phyloP scores from a whole-genome alignment of 2,329 filamentous ascomycete species.

The Niveomyces coronatus region DNA sequence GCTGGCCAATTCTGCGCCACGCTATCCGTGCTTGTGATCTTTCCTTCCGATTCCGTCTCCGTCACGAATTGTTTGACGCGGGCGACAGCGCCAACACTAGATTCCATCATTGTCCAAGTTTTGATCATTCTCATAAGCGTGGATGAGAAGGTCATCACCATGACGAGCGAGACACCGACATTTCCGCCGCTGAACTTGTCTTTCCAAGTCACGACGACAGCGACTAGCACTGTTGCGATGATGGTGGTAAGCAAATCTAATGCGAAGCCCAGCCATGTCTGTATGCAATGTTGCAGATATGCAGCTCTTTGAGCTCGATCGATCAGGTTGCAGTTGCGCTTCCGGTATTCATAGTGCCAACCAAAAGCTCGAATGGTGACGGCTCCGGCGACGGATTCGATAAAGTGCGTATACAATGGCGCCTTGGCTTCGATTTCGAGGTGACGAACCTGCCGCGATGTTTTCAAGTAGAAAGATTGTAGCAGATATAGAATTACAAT shows the following conservation, averaged over 20 bases:
- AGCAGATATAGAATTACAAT: slow-evolving; percentile 28
- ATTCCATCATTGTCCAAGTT: slow-evolving; percentile 22
- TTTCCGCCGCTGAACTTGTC: slow-evolving; percentile 17
- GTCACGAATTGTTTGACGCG: slow-evolving; percentile 15
- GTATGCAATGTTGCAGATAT: too few species aligned
- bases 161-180: slow-evolving; percentile 18
- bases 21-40: slow-evolving; percentile 29
- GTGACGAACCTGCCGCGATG: slow-evolving; percentile 21
- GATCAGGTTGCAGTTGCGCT: too few species aligned
- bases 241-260: slow-evolving; percentile 34
- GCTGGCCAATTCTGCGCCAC: too few species aligned
- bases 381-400: too few species aligned
- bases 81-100: slow-evolving; percentile 17
- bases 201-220: slow-evolving; percentile 28
- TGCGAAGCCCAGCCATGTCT: too few species aligned
- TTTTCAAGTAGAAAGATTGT: slow-evolving; percentile 21
- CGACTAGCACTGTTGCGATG: slow-evolving; percentile 34
- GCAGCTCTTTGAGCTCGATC: too few species aligned
- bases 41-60: slow-evolving; percentile 22
- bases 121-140: slow-evolving; percentile 21
- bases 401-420: too few species aligned
- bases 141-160: slow-evolving; percentile 19
- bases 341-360: too few species aligned
- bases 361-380: too few species aligned
- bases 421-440: too few species aligned